A percentile compares a stretch with the other conserved stretches of the same genome.
These are phyloP conservation scores for Grammothele lineata DNA, from an alignment of 768 basidiomycete genomes.

Conservation along the genomic window DNA sequence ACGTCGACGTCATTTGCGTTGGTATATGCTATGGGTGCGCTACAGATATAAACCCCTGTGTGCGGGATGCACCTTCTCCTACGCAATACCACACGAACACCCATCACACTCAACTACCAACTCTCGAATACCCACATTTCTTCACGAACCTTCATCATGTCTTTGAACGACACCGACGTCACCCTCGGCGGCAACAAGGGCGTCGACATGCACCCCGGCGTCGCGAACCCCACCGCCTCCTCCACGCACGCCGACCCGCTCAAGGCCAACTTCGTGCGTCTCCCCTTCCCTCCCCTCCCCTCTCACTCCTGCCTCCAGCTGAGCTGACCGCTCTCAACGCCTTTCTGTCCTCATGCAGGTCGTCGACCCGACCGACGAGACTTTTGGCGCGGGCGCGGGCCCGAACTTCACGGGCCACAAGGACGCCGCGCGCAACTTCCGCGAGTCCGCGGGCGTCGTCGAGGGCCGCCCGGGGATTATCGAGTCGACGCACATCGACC, in stretches of 20 bases:
- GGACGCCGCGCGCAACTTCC: slow-evolving; percentile 37
- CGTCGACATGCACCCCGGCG: slow-evolving; percentile 37
- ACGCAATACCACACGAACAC: too few species aligned
- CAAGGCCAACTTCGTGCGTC: slow-evolving; percentile 41
- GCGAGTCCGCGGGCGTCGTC: slow-evolving; percentile 42
- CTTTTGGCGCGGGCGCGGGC: slow-evolving; percentile 38
- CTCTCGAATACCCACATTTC: background rate
- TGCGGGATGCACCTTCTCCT: too few species aligned
- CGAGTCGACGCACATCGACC: slow-evolving; percentile 49
- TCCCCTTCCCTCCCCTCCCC: background rate
- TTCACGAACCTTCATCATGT: slow-evolving; percentile 26
- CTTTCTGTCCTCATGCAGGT: slow-evolving; percentile 29
- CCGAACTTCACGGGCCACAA: slow-evolving; percentile 35
- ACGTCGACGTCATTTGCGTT: too few species aligned
- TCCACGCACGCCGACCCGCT: slow-evolving; percentile 34
- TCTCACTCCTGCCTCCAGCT: background rate
- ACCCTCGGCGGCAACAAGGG: slow-evolving; percentile 26
- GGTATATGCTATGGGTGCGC: too few species aligned
- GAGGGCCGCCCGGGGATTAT: slow-evolving; percentile 55
- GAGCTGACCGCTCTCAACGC: background rate
- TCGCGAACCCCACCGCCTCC: slow-evolving; percentile 41
- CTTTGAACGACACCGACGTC: slow-evolving; percentile 32
- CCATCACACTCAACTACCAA: too few species aligned
- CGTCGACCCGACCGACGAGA: slow-evolving; percentile 36
- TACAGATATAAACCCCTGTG: too few species aligned